Evolutionary conservation across 805 yeast genomes (phyloP).

Genomic region (Sugiyamaella marilandica): DNA sequence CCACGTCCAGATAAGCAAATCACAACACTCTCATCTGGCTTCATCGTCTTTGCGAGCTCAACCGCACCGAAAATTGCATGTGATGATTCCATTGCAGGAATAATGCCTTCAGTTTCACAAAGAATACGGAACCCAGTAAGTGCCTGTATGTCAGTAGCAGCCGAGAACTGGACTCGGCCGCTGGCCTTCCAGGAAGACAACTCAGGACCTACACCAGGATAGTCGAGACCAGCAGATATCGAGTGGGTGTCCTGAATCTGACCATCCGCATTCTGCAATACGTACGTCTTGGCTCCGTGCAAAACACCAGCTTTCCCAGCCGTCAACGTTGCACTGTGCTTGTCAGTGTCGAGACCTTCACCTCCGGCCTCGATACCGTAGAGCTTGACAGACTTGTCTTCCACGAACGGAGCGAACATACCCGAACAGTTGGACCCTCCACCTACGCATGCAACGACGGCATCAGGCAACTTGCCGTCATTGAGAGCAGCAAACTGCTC

Average conservation of each 20-base stretch:
- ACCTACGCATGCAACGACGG: constrained; percentile 97
- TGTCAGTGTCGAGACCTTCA: constrained; percentile 83
- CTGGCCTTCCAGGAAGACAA: constrained; percentile 90
- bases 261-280: constrained; percentile 86
- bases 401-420: constrained; percentile 89
- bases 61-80: constrained; percentile 94
- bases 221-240: constrained; percentile 96
- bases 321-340: constrained; percentile 92
- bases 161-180: constrained; percentile 85
- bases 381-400: constrained; percentile 69
- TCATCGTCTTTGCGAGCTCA: constrained; percentile 78
- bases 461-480: constrained; percentile 82
- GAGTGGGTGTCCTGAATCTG: constrained; percentile 98
- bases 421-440: constrained; percentile 98
- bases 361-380: constrained; percentile 99
- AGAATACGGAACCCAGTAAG: constrained; percentile 81
- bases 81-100: constrained; percentile 96
- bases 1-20: constrained; percentile 97
- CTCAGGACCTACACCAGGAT: constrained; percentile 99
- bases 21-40: constrained; percentile 72
- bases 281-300: constrained; percentile 95
- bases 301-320: constrained; percentile 95
- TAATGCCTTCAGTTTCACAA: constrained; percentile 94
- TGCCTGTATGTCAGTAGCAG: constrained; percentile 96
- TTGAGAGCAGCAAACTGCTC: constrained; percentile 79